phyloP scores from a whole-genome alignment of 2,329 filamentous ascomycete species.

The Alternaria sp. region DNA sequence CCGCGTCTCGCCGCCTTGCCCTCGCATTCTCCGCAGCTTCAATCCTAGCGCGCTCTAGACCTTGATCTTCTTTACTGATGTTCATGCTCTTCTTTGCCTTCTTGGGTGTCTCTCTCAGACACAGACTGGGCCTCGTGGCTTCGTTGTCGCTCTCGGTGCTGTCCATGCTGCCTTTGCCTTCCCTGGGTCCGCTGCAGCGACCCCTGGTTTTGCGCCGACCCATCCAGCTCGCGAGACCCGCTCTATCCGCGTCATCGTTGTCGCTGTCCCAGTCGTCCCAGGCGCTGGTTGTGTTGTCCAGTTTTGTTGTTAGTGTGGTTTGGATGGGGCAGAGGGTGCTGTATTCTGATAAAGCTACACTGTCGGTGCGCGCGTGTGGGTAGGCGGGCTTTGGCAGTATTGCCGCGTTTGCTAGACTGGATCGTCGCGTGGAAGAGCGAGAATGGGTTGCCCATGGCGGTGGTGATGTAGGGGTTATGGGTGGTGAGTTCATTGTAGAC shows the following conservation, averaged over 20 bases:
- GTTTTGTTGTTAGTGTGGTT: slow-evolving; percentile 17
- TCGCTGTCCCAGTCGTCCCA: slow-evolving; percentile 49
- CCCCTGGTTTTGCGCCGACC: slow-evolving; percentile 14
- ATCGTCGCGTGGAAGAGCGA: slow-evolving; percentile 23
- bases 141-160: slow-evolving; percentile 14
- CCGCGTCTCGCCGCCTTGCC: slow-evolving; percentile 4
- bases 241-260: slow-evolving; percentile 36
- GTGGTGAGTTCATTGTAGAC: slow-evolving; percentile 18
- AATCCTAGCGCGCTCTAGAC: neutral
- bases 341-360: slow-evolving; percentile 37
- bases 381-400: slow-evolving; percentile 23
- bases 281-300: slow-evolving; percentile 41
- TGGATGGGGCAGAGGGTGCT: slow-evolving; percentile 31
- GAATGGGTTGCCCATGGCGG: slow-evolving; percentile 33
- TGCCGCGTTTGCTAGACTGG: slow-evolving; percentile 34
- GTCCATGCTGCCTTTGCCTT: slow-evolving; percentile 18
- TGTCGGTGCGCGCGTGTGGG: slow-evolving; percentile 29
- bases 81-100: neutral
- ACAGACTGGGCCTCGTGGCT: slow-evolving; percentile 3
- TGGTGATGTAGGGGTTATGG: slow-evolving; percentile 29
- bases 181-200: slow-evolving; percentile 8
- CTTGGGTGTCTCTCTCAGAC: neutral
- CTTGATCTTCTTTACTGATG: slow-evolving; percentile 13
- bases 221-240: slow-evolving; percentile 36
- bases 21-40: slow-evolving; percentile 5